Evolutionary conservation across 192 early-diverging fungal species (phyloP), one percentile per base, ranked within the genome.

Genomic region (Backusella westeae): DNA sequence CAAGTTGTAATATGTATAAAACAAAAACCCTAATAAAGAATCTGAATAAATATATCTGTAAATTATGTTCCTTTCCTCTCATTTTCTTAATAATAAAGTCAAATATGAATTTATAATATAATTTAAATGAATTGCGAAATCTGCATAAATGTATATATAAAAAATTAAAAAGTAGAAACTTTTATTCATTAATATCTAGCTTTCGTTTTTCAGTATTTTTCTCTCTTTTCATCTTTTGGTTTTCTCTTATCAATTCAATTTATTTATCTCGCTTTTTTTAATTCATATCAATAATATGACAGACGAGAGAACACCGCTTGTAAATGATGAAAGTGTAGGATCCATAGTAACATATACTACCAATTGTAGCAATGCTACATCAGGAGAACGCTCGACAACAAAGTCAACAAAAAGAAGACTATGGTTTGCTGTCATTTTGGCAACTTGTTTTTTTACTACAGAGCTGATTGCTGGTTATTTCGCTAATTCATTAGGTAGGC

Each of bases 381-480:
- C 74, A 17, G 75, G 75, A 29, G 53, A 70, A 5, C 46, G 32
- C 15, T 44, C 32, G 12, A 41, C 29, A 3, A 39, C 53, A 21
- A 59, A 34, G 17, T 77, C 73, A 14, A 78, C 80, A 44, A 86
- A 85, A 74, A 72, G 75, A 26, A 83, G 83, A 29, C 80, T 93
- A 41, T 71, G 85, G 69, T 84, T 89, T 65, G 92, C 91, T 2
- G 86, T 86, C 34, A 76, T 53, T 21, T 73, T 93, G 21, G 90
- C 90, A 26, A 79, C 87, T 21, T 52, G 83, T 0, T 94, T 94
- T 73, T 93, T 94, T 83, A 26, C 77, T 17, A 84, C 89, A 12
- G 92, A 94, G 74, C 76, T 94, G n/a, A 66, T 86, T 36, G 92
- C 88, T 21, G 92, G 90, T 17, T 79, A 87, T 29, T 81, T 84